Percentiles rank a stretch among this genome's conserved stretches.
Conservation (phyloP, 106 monocot species). For the Alisma plantagoaquatica region DNA sequence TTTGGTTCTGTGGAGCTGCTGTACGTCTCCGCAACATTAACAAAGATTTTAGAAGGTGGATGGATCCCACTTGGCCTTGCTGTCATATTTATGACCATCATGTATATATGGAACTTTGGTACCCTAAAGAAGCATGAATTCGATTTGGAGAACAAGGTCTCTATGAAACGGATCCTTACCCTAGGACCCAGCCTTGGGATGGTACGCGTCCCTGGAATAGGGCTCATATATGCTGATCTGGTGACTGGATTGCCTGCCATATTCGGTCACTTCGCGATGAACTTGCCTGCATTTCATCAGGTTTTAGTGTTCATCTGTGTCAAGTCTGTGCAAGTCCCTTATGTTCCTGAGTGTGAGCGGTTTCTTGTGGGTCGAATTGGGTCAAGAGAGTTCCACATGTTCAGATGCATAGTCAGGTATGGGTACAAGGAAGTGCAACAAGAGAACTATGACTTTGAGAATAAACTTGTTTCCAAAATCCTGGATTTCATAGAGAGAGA, state of each 20-base stretch:
- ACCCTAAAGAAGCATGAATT: conserved; percentile 57
- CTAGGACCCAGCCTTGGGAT: conserved; percentile 62
- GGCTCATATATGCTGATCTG: conserved; percentile 52
- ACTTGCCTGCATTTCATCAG: conserved; percentile 80
- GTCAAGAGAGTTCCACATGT: conserved; percentile 48
- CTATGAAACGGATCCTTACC: conserved; percentile 40
- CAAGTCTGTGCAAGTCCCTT: conserved; percentile 55
- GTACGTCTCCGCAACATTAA: conserved; percentile 43
- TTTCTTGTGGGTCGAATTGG: conserved; percentile 59
- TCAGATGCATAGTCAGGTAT: conserved; percentile 51
- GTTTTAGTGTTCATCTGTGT: conserved; percentile 67
- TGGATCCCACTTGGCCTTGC: conserved; percentile 64
- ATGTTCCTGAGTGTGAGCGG: conserved; percentile 32
- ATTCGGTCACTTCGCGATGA: conserved; percentile 70
- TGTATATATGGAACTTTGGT: conserved; percentile 76
- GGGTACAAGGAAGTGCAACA: conserved; percentile 51
- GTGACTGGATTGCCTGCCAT: conserved; percentile 65
- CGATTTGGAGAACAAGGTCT: conserved; percentile 72
- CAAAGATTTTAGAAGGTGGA: conserved; percentile 69
- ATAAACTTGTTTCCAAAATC: conserved; percentile 37
- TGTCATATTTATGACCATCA: conserved; percentile 47
- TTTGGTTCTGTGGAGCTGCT: conserved; percentile 54
- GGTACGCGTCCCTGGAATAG: conserved; percentile 76
- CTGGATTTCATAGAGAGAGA: conserved; percentile 47
- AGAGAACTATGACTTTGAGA: conserved; percentile 51